A percentile compares a stretch with the other conserved stretches of the same genome.
These are phyloP conservation scores for Saxophila tyrrhenica DNA, from an alignment of 495 filamentous ascomycete genomes.

Conservation along the genomic window DNA sequence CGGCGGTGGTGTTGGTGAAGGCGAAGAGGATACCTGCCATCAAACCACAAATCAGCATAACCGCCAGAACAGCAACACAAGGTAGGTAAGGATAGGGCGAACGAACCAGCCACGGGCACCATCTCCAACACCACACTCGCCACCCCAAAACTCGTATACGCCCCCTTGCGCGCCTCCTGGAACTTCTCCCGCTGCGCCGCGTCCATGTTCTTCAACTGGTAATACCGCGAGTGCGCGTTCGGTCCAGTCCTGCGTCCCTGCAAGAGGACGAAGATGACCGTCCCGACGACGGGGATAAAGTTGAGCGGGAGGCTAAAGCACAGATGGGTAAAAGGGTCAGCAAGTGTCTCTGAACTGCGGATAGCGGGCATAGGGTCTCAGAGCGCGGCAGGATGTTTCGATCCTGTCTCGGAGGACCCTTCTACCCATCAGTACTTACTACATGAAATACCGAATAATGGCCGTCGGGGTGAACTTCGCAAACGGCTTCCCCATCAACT, in stretches of 20 bases:
- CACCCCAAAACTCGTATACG: slow-evolving; percentile 75
- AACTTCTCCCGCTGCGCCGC: slow-evolving; percentile 48
- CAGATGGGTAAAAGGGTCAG: slow-evolving; percentile 57
- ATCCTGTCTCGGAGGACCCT: too few species aligned
- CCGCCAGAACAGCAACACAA: too few species aligned
- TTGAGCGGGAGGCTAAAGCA: slow-evolving; percentile 88
- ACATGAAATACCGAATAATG: slow-evolving; percentile 57
- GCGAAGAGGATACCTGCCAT: slow-evolving; percentile 71
- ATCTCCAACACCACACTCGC: slow-evolving; percentile 69
- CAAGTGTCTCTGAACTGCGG: slow-evolving; percentile 49
- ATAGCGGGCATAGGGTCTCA: too few species aligned
- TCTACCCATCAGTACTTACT: too few species aligned
- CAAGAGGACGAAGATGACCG: slow-evolving; percentile 61
- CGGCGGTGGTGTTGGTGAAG: slow-evolving; percentile 86
- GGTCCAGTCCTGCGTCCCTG: slow-evolving; percentile 55
- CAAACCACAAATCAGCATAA: neutral
- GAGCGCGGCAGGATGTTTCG: too few species aligned
- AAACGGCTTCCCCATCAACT: slow-evolving; percentile 58
- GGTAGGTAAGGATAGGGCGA: neutral
- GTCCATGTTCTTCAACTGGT: slow-evolving; percentile 79
- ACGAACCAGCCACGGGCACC: slow-evolving; percentile 40
- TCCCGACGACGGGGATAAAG: slow-evolving; percentile 82
- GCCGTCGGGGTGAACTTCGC: slow-evolving; percentile 51
- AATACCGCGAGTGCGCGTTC: slow-evolving; percentile 53
- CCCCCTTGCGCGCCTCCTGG: slow-evolving; percentile 48